phyloP scores from a whole-genome alignment of 2,329 filamentous ascomycete genomes.

The Alternaria novae-zelandiae region DNA sequence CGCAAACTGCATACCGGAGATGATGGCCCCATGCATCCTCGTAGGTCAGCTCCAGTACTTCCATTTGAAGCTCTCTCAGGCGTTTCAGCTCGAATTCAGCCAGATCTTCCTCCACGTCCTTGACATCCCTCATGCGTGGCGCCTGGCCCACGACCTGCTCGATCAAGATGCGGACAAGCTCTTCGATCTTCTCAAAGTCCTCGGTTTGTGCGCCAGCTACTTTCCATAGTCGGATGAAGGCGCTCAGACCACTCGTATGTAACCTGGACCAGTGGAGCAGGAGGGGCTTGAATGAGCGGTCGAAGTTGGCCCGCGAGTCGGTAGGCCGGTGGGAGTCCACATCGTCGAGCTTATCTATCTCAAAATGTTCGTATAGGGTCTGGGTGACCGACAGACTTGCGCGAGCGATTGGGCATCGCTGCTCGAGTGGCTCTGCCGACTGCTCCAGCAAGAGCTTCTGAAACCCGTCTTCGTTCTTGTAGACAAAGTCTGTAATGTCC shows the following conservation, averaged over 20 bases:
- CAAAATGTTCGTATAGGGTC: conserved; percentile 93
- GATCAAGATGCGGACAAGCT: conserved; percentile 86
- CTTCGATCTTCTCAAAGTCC: conserved; percentile 92
- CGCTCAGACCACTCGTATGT: conserved; percentile 82
- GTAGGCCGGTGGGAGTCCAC: conserved; percentile 80
- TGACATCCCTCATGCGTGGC: conserved; percentile 78
- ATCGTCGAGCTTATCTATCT: conserved; percentile 82
- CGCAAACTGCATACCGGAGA: conserved; percentile 60
- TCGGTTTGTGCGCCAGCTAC: conserved; percentile 80
- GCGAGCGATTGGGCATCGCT: conserved; percentile 85
- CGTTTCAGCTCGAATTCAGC: conserved; percentile 79
- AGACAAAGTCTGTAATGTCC: conserved; percentile 93
- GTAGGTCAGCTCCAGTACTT: conserved; percentile 86
- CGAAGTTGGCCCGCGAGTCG: conserved; percentile 78
- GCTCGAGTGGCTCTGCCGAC: conserved; percentile 70
- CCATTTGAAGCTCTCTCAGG: conserved; percentile 89
- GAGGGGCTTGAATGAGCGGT: conserved; percentile 84
- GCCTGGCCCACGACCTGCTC: conserved; percentile 89
- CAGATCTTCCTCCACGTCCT: conserved; percentile 88
- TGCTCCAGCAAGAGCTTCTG: conserved; percentile 93
- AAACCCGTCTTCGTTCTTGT: conserved; percentile 89
- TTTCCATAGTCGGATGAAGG: conserved; percentile 94
- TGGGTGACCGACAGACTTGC: conserved; percentile 86
- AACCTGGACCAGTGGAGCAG: conserved; percentile 92
- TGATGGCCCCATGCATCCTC: conserved; percentile 95